phyloP scores from a whole-genome alignment of 2,329 filamentous ascomycete species.

The Pezicula carpinea region DNA sequence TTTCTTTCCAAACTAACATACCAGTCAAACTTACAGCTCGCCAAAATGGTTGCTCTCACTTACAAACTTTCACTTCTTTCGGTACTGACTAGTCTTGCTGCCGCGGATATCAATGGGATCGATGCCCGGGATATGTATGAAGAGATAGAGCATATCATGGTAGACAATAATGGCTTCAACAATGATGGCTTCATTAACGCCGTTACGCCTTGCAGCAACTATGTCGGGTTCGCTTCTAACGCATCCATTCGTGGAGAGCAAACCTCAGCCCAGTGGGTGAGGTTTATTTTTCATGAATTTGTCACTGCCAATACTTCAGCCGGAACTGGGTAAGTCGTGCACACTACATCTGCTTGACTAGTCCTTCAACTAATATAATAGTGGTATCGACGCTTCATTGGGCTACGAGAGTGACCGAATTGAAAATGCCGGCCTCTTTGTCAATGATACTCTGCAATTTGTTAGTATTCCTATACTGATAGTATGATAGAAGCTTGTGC shows the following conservation, averaged over 20 bases:
- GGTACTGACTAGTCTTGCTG: neutral
- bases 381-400: slow-evolving; percentile 18
- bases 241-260: slow-evolving; percentile 10
- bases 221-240: slow-evolving; percentile 6
- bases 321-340: slow-evolving; percentile 10
- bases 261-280: slow-evolving; percentile 15
- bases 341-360: neutral
- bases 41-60: neutral
- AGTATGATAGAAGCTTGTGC: neutral
- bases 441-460: slow-evolving; percentile 8
- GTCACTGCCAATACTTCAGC: slow-evolving; percentile 10
- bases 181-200: slow-evolving; percentile 5
- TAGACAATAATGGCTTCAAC: slow-evolving; percentile 10
- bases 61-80: neutral
- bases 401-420: slow-evolving; percentile 12
- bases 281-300: slow-evolving; percentile 17
- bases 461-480: neutral
- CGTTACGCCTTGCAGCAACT: slow-evolving; percentile 9
- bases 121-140: slow-evolving; percentile 8
- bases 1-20: no score
- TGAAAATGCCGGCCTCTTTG: slow-evolving; percentile 14
- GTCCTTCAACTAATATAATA: neutral
- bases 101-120: slow-evolving; percentile 3
- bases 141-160: slow-evolving; percentile 11
- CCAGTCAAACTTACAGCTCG: no score